phyloP scores from a whole-genome alignment of 2,329 filamentous ascomycete species.

The Colletotrichum plurivorum region DNA sequence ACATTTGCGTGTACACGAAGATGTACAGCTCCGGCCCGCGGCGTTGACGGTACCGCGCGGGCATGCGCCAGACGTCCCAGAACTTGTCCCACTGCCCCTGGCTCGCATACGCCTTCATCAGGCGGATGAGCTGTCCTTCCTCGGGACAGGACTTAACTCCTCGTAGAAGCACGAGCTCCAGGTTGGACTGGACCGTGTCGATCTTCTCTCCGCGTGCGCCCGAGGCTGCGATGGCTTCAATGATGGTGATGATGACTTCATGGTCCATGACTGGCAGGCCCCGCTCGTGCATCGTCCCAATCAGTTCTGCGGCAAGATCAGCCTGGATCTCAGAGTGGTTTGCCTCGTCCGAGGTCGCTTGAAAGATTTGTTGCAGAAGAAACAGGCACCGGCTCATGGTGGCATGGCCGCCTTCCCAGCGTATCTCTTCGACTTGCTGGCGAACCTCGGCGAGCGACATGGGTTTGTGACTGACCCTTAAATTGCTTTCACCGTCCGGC shows the following conservation, averaged over 20 bases:
- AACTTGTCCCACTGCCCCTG: conserved; percentile 68
- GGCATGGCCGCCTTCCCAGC: conserved; percentile 53
- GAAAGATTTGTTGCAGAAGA: conserved; percentile 57
- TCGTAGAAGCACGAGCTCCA: conserved; percentile 61
- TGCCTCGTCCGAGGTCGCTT: conserved; percentile 40
- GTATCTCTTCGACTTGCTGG: conserved; percentile 55
- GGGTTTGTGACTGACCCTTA: not conserved
- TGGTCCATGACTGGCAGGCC: conserved; percentile 58
- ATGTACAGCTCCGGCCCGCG: conserved; percentile 70
- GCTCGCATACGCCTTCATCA: conserved; percentile 63
- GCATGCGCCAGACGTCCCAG: conserved; percentile 72
- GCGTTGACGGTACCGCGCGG: conserved; percentile 62
- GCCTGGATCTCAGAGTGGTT: conserved; percentile 49
- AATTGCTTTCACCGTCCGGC: not conserved
- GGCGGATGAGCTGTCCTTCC: conserved; percentile 53
- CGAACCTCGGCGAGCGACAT: conserved; percentile 33
- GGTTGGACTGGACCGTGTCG: conserved; percentile 56
- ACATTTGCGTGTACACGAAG: conserved; percentile 65
- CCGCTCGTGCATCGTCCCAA: conserved; percentile 61
- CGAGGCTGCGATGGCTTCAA: conserved; percentile 55
- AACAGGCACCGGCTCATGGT: conserved; percentile 51
- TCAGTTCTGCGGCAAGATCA: conserved; percentile 57
- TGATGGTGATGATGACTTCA: conserved; percentile 64
- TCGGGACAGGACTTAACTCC: conserved; percentile 54
- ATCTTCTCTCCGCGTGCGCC: conserved; percentile 51